phyloP scores from a whole-genome alignment of 345 rosid species.

The Lepidium sativum region DNA sequence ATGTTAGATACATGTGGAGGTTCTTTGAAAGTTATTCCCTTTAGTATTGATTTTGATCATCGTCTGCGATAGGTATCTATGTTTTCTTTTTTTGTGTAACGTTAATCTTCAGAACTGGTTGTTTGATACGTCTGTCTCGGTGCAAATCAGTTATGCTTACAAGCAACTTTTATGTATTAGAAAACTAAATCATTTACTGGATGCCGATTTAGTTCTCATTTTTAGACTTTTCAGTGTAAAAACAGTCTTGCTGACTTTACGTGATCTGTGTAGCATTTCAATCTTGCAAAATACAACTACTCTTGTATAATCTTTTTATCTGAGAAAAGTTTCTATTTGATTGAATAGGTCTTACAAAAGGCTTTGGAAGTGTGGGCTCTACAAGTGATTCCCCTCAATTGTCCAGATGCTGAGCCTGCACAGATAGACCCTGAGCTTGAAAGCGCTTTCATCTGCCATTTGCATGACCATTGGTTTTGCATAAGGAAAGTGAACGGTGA shows the following conservation, averaged over 20 bases:
- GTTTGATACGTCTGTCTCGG: background rate
- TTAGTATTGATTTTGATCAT: background rate
- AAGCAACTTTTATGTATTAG: background rate
- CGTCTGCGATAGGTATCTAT: background rate
- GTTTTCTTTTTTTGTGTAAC: background rate
- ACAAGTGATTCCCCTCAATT: constrained; percentile 77
- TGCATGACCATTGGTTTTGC: constrained; percentile 96
- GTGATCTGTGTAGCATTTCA: background rate
- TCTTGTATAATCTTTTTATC: background rate
- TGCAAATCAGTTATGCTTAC: background rate
- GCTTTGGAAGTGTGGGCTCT: constrained; percentile 94
- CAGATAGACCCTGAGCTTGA: constrained; percentile 83
- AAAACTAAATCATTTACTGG: background rate
- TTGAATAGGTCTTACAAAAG: constrained; percentile 70
- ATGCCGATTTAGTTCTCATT: background rate
- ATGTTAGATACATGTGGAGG: background rate
- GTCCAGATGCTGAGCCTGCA: constrained; percentile 88
- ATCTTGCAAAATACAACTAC: background rate
- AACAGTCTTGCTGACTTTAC: background rate
- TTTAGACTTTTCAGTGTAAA: background rate
- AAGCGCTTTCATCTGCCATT: constrained; percentile 83
- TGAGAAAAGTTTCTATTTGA: constrained; percentile 8
- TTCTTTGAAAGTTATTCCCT: background rate
- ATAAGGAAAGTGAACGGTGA: constrained; percentile 82
- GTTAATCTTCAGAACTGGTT: background rate